Evolutionary conservation across 2,329 filamentous ascomycete species (phyloP).

Genomic region (Ceratocystis cubensis): DNA sequence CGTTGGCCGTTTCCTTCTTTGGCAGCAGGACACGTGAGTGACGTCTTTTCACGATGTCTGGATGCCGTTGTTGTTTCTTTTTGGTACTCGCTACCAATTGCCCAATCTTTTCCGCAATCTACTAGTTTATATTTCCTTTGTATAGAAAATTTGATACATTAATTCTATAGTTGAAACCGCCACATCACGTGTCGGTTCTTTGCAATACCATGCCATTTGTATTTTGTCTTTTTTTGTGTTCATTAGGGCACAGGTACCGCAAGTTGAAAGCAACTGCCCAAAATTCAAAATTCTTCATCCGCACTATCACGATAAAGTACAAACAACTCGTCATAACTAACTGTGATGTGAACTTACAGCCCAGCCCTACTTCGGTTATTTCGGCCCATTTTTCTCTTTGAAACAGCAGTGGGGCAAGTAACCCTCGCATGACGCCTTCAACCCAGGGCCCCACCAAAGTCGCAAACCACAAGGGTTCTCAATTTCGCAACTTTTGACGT

Average conservation of each 20-base stretch:
- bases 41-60: conserved; percentile 1
- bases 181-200: background rate
- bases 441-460: background rate
- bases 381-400: background rate
- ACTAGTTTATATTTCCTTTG: conserved; percentile 9
- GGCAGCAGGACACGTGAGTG: background rate
- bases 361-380: background rate
- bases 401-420: background rate
- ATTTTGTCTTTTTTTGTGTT: background rate
- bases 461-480: background rate
- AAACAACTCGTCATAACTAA: background rate
- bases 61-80: background rate
- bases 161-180: background rate
- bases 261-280: background rate
- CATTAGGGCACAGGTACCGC: background rate
- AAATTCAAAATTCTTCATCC: background rate
- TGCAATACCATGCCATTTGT: background rate
- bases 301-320: background rate
- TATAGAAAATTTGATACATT: conserved; percentile 5
- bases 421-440: background rate
- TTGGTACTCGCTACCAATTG: background rate
- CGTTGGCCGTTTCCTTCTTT: background rate
- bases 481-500: conserved; percentile 2
- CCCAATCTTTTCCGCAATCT: background rate
- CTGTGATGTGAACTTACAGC: background rate